Conservation (phyloP, 1,139 yeast genomes). For the Geotrichum cucujoidarum region DNA sequence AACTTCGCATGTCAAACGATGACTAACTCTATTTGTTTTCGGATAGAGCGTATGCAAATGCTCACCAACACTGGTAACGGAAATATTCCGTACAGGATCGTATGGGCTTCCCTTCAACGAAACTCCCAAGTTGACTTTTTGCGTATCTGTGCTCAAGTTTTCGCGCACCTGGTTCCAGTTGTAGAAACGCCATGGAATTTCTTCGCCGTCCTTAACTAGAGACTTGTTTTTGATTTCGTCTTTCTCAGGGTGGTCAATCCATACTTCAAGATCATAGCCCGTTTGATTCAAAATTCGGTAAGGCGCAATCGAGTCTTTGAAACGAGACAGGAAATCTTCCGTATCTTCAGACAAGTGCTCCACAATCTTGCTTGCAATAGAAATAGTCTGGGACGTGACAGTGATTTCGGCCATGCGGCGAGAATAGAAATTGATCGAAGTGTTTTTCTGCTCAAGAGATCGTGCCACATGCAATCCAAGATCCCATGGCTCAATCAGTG, state of each 20-base stretch:
- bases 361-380: slow-evolving; percentile 39
- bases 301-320: slow-evolving; percentile 65
- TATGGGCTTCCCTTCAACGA: slow-evolving; percentile 53
- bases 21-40: slow-evolving; percentile 57
- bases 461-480: slow-evolving; percentile 66
- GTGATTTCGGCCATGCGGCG: slow-evolving; percentile 75
- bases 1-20: slow-evolving; percentile 69
- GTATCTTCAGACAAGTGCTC: slow-evolving; percentile 69
- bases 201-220: slow-evolving; percentile 47
- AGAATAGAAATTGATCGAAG: slow-evolving; percentile 63
- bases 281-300: slow-evolving; percentile 79
- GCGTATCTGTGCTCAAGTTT: slow-evolving; percentile 61
- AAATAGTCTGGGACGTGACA: slow-evolving; percentile 65
- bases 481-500: slow-evolving; percentile 85
- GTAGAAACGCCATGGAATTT: slow-evolving; percentile 84
- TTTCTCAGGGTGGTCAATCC: slow-evolving; percentile 52
- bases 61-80: slow-evolving; percentile 82
- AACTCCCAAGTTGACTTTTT: slow-evolving; percentile 57
- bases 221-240: slow-evolving; percentile 19
- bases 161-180: slow-evolving; percentile 90
- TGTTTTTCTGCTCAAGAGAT: slow-evolving; percentile 40
- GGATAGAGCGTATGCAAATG: slow-evolving; percentile 66
- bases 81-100: slow-evolving; percentile 49
- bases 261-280: slow-evolving; percentile 69
- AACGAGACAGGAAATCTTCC: slow-evolving; percentile 48